phyloP scores from a whole-genome alignment of 208 protist genomes.

The Herpetomonas samuelpessoai region DNA sequence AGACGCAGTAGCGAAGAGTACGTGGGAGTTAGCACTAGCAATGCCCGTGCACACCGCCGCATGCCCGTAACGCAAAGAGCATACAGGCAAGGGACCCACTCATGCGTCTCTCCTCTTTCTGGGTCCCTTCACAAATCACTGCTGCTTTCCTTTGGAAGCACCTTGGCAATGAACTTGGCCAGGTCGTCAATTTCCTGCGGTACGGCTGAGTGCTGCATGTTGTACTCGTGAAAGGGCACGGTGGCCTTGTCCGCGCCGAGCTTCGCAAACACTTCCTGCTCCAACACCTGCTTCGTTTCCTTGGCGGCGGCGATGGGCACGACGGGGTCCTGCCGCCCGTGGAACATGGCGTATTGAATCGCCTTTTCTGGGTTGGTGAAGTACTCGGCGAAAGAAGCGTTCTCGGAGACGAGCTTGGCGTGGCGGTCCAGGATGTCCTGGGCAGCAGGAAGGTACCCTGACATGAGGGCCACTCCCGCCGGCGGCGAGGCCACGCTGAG shows the following conservation, averaged over 20 bases:
- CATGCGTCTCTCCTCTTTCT: neutral
- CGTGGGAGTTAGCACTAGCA: too few species aligned
- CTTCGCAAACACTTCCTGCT: conserved; percentile 29
- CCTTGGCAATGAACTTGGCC: conserved; percentile 39
- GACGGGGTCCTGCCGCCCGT: conserved; percentile 73
- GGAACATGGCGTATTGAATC: conserved; percentile 57
- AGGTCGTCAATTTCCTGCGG: conserved; percentile 78
- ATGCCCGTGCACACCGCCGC: too few species aligned
- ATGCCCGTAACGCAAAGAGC: too few species aligned
- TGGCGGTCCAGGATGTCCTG: conserved; percentile 45
- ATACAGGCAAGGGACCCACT: neutral
- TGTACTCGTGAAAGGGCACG: conserved; percentile 66
- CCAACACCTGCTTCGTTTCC: conserved; percentile 42
- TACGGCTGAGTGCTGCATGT: conserved; percentile 76
- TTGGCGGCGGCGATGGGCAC: conserved; percentile 58
- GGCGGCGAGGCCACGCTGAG: conserved; percentile 48
- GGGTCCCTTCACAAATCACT: too few species aligned
- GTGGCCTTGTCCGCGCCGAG: conserved; percentile 10
- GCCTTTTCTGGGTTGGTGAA: conserved; percentile 27
- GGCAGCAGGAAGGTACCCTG: conserved; percentile 69
- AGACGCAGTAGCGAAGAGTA: too few species aligned
- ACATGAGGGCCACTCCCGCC: conserved; percentile 70
- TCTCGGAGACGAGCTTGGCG: conserved; percentile 17
- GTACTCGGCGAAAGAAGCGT: neutral
- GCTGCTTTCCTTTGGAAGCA: conserved; percentile 33